Conservation (phyloP, 352 stramenopile species). For the Phytophthora pistaciae region DNA sequence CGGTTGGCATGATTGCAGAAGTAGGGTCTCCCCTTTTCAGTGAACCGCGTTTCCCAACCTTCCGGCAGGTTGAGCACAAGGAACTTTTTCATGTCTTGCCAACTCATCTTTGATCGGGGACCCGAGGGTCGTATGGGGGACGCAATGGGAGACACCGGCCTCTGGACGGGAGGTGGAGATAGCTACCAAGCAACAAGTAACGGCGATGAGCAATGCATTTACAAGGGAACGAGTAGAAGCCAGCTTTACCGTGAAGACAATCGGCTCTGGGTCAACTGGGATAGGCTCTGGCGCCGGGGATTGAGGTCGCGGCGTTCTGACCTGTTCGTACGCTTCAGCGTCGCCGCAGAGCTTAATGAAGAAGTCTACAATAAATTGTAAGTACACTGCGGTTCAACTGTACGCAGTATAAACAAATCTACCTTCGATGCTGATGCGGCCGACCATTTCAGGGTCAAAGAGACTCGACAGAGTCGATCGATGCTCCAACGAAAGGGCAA, state of each 20-base stretch:
- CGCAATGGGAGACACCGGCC: constrained; percentile 27
- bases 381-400: not conserved
- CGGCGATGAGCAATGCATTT: not conserved
- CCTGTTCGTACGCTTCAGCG: constrained; percentile 56
- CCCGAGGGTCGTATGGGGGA: constrained; percentile 34
- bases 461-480: constrained; percentile 53
- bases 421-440: constrained; percentile 82
- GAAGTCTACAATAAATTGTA: constrained; percentile 54
- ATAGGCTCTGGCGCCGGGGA: constrained; percentile 16
- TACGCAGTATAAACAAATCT: not conserved
- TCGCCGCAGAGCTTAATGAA: constrained; percentile 81
- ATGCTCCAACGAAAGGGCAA: constrained; percentile 51
- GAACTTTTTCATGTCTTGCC: constrained; percentile 84
- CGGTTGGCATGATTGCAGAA: constrained; percentile 83
- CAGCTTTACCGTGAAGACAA: constrained; percentile 33
- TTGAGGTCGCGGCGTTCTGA: constrained; percentile 19
- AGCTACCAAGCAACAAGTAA: constrained; percentile 30
- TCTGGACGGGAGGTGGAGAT: constrained; percentile 15
- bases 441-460: constrained; percentile 61
- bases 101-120: constrained; percentile 56
- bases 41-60: constrained; percentile 86
- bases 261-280: constrained; percentile 20
- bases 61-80: constrained; percentile 73
- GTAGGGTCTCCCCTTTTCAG: constrained; percentile 82
- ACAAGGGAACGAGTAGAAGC: not conserved